Conservation (phyloP, 257 asterid genomes). For the Jasminum sambac region DNA sequence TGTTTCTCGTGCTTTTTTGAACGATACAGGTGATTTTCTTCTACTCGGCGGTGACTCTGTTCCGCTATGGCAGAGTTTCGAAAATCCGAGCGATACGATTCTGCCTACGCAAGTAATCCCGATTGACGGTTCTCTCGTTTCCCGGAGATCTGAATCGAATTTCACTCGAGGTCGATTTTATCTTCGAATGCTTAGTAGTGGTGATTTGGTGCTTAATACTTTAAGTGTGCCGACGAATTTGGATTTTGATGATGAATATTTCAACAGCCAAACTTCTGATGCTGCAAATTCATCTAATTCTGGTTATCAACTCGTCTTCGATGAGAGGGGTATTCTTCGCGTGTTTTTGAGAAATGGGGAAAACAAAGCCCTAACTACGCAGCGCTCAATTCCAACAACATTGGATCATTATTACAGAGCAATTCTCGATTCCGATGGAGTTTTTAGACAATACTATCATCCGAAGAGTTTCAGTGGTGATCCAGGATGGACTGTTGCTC, state of each 20-base stretch:
- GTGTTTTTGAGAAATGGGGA: constrained; percentile 31
- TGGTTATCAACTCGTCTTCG: constrained; percentile 37
- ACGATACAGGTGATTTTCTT: constrained; percentile 56
- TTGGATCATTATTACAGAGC: constrained; percentile 42
- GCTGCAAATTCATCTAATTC: constrained; percentile 25
- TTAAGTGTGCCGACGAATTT: constrained; percentile 26
- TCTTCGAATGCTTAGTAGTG: constrained; percentile 33
- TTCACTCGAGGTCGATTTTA: constrained; percentile 51
- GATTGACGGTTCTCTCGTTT: neutral
- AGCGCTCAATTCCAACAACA: constrained; percentile 15
- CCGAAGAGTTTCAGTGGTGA: constrained; percentile 30
- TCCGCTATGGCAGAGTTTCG: constrained; percentile 56
- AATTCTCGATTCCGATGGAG: constrained; percentile 50
- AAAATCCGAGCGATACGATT: constrained; percentile 35
- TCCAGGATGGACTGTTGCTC: constrained; percentile 30
- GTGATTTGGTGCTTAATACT: constrained; percentile 41
- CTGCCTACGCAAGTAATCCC: constrained; percentile 28
- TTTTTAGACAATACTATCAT: constrained; percentile 40
- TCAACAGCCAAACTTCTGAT: constrained; percentile 30
- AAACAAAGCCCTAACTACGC: neutral
- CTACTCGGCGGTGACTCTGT: constrained; percentile 24
- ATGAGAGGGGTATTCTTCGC: constrained; percentile 28
- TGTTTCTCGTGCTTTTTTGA: constrained; percentile 41
- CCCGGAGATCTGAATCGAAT: constrained; percentile 19
- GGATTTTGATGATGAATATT: constrained; percentile 39